Base-by-base conservation (phyloP, 1,284 basidiomycete genomes). In the Stygiomarasmius scandens region DNA sequence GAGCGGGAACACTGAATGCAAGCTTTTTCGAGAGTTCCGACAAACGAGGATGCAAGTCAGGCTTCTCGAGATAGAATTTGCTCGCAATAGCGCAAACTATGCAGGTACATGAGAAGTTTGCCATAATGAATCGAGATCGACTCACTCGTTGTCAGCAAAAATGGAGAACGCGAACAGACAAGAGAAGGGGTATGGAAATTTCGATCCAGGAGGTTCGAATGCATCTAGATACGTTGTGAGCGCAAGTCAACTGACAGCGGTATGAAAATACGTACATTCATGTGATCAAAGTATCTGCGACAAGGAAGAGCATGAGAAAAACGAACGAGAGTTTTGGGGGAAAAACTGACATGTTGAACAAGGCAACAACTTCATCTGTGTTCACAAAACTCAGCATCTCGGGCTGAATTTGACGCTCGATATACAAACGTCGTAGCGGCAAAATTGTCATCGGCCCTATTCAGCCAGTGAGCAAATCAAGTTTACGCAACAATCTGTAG, bases 31-130 rank as follows among this genome's bases (percentile, higher is more conserved):
- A 91, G 36, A 96, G 82, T 29, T 92, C 89, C 1, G 93, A 86
- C 47, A 98, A 82, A 58, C 85, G 85, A 11, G 83, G 74, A 65
- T 98, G 92, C 20, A 98, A 80, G 38, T 97, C 95, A 0, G 92
- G 89, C 43, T 92, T 88, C 48, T 83, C 81, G 2, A 83, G 81
- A 71, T 98, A 96, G 74, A 95, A 98, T 68, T 94, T 91, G 64
- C 93, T 89, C 1, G 97, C 89, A 54, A 98, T 92, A 2, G 96
- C 91, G 70, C 95, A 98, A 61, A 99, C 91, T 95, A 65, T 12
- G 65, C 62, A 5, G 29, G 12, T 32, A n/a, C n/a, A n/a, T n/a
- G 38, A 32, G 29, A 32, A 32, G 59, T 20, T 36, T 32, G 23
- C 9, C 14, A 36, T 5, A 43, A n/a, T 20, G 50, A 55, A 55